These are phyloP conservation scores for Ambrosiella beaveri DNA, from an alignment of 2,329 filamentous ascomycete species.

Conservation along the genomic window DNA sequence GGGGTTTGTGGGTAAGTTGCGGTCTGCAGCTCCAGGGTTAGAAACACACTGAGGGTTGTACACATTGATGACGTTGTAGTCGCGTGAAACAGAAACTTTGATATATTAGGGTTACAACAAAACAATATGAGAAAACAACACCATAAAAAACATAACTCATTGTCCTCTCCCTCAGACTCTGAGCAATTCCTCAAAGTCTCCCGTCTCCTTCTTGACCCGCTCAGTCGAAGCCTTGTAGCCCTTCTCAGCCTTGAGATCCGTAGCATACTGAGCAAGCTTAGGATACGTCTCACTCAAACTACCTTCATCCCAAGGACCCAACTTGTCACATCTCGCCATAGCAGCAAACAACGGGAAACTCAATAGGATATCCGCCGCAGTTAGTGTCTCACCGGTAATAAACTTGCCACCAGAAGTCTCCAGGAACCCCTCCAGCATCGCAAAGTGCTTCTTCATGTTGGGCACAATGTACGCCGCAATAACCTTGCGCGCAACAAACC, in stretches of 20 bases:
- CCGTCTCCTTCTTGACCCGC: slow-evolving; percentile 33
- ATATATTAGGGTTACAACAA: background rate
- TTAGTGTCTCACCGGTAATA: slow-evolving; percentile 31
- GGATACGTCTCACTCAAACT: slow-evolving; percentile 10
- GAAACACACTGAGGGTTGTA: background rate
- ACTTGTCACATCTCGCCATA: slow-evolving; percentile 13
- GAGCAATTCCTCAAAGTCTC: slow-evolving; percentile 18
- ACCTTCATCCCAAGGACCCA: slow-evolving; percentile 7
- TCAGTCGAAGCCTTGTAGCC: slow-evolving; percentile 31
- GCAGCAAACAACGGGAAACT: slow-evolving; percentile 34
- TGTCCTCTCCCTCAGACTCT: background rate
- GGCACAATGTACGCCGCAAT: slow-evolving; percentile 28
- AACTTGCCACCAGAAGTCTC: slow-evolving; percentile 28
- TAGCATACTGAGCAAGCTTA: slow-evolving; percentile 4
- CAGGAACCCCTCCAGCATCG: slow-evolving; percentile 33
- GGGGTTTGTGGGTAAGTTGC: slow-evolving; percentile 3
- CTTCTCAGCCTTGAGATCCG: slow-evolving; percentile 18
- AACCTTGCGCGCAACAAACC: slow-evolving; percentile 25
- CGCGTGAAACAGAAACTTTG: background rate
- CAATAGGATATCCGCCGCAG: slow-evolving; percentile 35
- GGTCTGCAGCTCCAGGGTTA: background rate
- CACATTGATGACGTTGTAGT: background rate
- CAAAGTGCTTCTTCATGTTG: slow-evolving; percentile 30
- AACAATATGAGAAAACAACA: background rate
- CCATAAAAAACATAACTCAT: background rate